A percentile compares a stretch with the other conserved stretches of the same genome.
phyloP scores from a whole-genome alignment of 495 filamentous ascomycete genomes.

The Ascobolus immersus region DNA sequence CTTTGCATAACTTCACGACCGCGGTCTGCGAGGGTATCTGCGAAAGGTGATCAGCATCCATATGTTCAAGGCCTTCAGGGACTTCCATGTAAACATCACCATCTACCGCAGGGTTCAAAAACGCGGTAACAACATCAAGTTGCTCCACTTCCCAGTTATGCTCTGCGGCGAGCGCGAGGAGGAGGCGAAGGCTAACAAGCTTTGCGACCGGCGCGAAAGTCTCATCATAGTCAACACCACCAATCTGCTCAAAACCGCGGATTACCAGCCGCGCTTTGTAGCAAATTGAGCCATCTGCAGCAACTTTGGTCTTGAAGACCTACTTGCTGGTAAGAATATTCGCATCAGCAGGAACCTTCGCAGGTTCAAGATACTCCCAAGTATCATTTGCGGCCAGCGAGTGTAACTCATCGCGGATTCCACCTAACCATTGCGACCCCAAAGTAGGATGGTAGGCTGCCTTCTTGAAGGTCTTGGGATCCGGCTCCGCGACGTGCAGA shows the following conservation, averaged over 20 bases:
- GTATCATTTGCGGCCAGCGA: conserved; percentile 1
- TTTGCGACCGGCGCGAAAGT: conserved; percentile 5
- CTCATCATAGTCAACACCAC: conserved; percentile 6
- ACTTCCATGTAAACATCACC: conserved; percentile 3
- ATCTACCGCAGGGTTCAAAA: conserved; percentile 6
- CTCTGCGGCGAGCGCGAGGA: not conserved
- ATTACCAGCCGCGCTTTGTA: conserved; percentile 7
- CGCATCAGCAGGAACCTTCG: not conserved
- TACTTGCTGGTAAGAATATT: conserved; percentile 6
- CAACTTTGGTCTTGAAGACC: conserved; percentile 6
- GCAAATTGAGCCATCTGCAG: conserved; percentile 1
- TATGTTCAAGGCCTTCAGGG: conserved; percentile 1
- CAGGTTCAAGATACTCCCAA: not conserved
- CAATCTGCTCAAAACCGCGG: conserved; percentile 6
- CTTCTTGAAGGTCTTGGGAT: conserved; percentile 2
- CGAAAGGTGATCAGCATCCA: too few relatives aligned
- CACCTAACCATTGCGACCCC: not conserved
- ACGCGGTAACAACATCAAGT: conserved; percentile 6
- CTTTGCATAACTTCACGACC: conserved; percentile 2
- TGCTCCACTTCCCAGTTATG: conserved; percentile 5
- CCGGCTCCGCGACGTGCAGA: too few relatives aligned
- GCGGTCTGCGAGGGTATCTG: too few relatives aligned
- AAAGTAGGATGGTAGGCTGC: not conserved
- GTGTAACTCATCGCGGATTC: not conserved
- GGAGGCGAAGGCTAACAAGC: conserved; percentile 2